Evolutionary conservation across 2,329 filamentous ascomycete genomes (phyloP), one percentile per base, ranked within the genome.

Genomic region (Sclerotinia subarctica): DNA sequence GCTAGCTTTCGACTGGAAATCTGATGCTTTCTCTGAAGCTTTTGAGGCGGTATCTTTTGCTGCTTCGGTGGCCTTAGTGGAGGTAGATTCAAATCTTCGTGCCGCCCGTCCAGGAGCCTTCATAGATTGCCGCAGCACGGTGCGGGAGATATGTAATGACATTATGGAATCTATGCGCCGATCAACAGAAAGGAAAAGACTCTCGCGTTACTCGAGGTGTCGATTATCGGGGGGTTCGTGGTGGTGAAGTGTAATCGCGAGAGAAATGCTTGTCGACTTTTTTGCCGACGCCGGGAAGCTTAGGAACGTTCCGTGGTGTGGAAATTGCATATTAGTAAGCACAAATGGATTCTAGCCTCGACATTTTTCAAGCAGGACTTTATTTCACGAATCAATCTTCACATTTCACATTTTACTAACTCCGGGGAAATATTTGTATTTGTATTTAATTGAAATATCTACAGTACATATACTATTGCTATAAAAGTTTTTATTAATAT

Each of bases 1-100:
- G 73, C 89, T 86, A 69, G 93, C 93, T 85, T 93, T 93, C 76
- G 83, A 77, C 60, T 82, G 76, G 75, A 81, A 80, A 70, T 85
- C 80, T 72, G 81, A 78, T 56, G 82, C 81, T 42, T 80, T 76
- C 54, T 80, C 73, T 24, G 78, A 75, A 60, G 81, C 80, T 76
- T 84, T 76, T 59, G 79, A 75, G 49, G 80, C 78, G 68, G 80
- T 76, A 53, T 81, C 79, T 76, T 81, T 80, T 66, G 80, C 79
- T 60, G 80, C 78, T 70, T 82, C 79, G 70, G 79, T 75, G 72
- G 82, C 81, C 78, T 83, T 82, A 70, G 79, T 67, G 70, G 84
- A 78, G 72, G 84, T 85, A 73, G 86, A 88, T 81, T 89, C 84
- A 82, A 86, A 86, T 77, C 87, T 85, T 52, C 71, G 72, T 68